Evolutionary conservation across 2,329 filamentous ascomycete genomes (phyloP).

Genomic region (Xylariales sp.): DNA sequence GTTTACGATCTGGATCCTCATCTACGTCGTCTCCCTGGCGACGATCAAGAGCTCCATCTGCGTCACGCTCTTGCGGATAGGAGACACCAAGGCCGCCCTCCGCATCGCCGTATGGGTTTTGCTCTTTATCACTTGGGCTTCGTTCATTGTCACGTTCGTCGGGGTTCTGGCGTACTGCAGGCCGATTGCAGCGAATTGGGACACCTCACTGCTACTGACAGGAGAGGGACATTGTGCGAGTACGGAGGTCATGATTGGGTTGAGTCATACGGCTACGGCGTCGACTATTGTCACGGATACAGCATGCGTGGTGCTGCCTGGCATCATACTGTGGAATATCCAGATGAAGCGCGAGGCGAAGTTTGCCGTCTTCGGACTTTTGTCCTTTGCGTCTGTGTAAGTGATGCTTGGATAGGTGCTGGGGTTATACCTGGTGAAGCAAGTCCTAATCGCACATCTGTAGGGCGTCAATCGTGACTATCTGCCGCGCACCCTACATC

Average conservation of each 20-base stretch:
- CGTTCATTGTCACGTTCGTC: constrained; percentile 26
- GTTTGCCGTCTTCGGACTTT: constrained; percentile 17
- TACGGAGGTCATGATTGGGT: constrained; percentile 18
- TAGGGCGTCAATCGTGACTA: constrained; percentile 15
- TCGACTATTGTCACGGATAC: constrained; percentile 29
- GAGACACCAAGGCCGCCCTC: constrained; percentile 16
- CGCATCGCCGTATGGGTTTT: constrained; percentile 18
- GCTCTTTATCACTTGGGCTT: constrained; percentile 18
- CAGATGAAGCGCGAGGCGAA: constrained; percentile 24
- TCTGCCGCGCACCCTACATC: constrained; percentile 13
- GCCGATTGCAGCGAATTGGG: constrained; percentile 26
- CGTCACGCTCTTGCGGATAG: constrained; percentile 30
- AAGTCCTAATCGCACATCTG: too few relatives aligned
- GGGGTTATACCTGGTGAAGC: too few relatives aligned
- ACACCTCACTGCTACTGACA: constrained; percentile 23
- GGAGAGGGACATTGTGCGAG: constrained; percentile 16
- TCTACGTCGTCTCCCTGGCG: constrained; percentile 19
- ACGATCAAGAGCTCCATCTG: constrained; percentile 31
- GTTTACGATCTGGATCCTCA: constrained; percentile 23
- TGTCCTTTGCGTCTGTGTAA: constrained; percentile 23
- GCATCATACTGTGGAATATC: constrained; percentile 26
- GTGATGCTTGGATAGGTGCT: too few relatives aligned
- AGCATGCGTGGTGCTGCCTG: constrained; percentile 26
- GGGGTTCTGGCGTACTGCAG: constrained; percentile 27
- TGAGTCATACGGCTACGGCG: constrained; percentile 24